A percentile compares a stretch with the other conserved stretches of the same genome.
Evolutionary conservation across 352 stramenopile genomes (phyloP).

Genomic region (Phytophthora agathidicida): DNA sequence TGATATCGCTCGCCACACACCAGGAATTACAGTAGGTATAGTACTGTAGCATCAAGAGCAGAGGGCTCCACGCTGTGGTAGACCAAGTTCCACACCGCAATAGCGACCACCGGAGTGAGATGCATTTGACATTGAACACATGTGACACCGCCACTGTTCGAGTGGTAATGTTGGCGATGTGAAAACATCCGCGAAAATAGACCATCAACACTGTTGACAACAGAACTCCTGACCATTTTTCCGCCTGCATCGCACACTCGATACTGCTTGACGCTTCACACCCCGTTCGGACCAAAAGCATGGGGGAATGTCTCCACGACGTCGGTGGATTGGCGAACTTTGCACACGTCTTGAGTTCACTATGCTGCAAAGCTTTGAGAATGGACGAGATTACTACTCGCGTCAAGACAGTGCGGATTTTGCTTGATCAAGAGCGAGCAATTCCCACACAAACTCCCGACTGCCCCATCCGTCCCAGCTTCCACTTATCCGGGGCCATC

Average conservation of each 20-base stretch:
- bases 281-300: background rate
- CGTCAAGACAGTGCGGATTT: constrained; percentile 27
- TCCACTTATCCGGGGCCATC: constrained; percentile 28
- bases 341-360: constrained; percentile 12
- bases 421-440: constrained; percentile 6
- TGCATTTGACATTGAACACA: constrained; percentile 13
- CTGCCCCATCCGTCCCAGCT: constrained; percentile 31
- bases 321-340: constrained; percentile 20
- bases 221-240: background rate
- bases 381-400: constrained; percentile 27
- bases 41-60: constrained; percentile 3
- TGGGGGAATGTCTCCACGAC: background rate
- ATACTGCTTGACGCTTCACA: background rate
- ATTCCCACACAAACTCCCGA: constrained; percentile 28
- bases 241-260: background rate
- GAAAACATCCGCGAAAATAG: background rate
- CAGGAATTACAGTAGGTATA: too few relatives aligned
- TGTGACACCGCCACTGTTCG: background rate
- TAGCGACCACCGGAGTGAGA: constrained; percentile 4
- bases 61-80: too few relatives aligned
- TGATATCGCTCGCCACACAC: too few relatives aligned
- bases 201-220: constrained; percentile 1
- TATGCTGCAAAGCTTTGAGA: constrained; percentile 29
- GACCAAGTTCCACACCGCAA: constrained; percentile 9
- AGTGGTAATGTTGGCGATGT: constrained; percentile 2